Evolutionary conservation across 164 flowering plant species (phyloP).

Genomic region (Dillenia turbinata): DNA sequence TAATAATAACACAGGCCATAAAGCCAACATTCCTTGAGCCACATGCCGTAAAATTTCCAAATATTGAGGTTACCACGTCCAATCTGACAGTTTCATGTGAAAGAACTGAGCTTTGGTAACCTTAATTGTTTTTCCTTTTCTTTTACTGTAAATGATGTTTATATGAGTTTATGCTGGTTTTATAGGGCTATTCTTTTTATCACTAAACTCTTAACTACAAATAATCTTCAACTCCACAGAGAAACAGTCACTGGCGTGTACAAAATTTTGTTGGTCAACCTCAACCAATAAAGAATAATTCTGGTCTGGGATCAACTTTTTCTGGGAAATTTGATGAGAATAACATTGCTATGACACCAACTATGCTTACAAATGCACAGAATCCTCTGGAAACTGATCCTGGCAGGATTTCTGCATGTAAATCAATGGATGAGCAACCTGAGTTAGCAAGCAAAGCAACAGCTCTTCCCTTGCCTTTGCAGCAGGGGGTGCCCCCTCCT

Average conservation of each 20-base stretch:
- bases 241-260: conserved; percentile 73
- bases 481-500: conserved; percentile 22
- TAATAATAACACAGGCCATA: too few species aligned
- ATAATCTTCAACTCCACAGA: conserved; percentile 30
- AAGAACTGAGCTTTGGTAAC: too few species aligned
- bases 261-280: conserved; percentile 50
- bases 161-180: too few species aligned
- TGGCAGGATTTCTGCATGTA: conserved; percentile 32
- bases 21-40: too few species aligned
- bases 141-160: too few species aligned
- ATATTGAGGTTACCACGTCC: too few species aligned
- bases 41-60: too few species aligned
- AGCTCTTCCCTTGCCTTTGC: conserved; percentile 35
- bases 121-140: too few species aligned
- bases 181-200: too few species aligned
- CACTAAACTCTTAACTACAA: too few species aligned
- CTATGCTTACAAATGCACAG: conserved; percentile 43
- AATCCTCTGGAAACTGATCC: conserved; percentile 44
- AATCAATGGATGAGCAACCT: conserved; percentile 40
- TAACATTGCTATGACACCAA: conserved; percentile 27
- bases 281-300: conserved; percentile 45
- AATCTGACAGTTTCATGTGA: too few species aligned
- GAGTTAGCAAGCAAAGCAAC: conserved; percentile 38
- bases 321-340: conserved; percentile 68
- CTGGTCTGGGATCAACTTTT: conserved; percentile 43